Evolutionary conservation across 768 basidiomycete species (phyloP).

Genomic region (Phylloporus rhodoxanthus): DNA sequence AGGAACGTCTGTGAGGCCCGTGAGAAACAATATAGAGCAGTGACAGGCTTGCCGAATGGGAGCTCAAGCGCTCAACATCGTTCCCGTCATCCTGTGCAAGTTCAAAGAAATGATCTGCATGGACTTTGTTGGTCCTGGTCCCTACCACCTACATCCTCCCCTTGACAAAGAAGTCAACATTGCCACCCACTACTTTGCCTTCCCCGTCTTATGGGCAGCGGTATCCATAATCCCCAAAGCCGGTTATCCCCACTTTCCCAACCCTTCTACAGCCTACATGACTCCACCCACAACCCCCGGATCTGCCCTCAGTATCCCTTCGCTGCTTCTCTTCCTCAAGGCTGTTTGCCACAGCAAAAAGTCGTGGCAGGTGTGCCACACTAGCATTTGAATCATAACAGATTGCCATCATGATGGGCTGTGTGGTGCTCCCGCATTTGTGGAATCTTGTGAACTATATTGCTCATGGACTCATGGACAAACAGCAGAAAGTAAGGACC

Average conservation of each 20-base stretch:
- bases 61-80: background rate
- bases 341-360: conserved; percentile 98
- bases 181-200: background rate
- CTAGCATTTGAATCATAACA: conserved; percentile 99
- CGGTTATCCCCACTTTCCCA: background rate
- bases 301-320: conserved; percentile 95
- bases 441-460: conserved; percentile 96
- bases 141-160: background rate
- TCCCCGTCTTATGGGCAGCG: background rate
- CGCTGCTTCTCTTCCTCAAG: conserved; percentile 95
- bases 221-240: too few relatives aligned
- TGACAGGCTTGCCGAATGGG: too few relatives aligned
- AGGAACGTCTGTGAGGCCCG: too few relatives aligned
- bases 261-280: background rate
- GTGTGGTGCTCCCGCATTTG: conserved; percentile 93
- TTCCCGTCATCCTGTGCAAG: background rate
- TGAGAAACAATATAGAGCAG: too few relatives aligned
- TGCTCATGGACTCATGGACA: conserved; percentile 72
- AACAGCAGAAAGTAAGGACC: conserved; percentile 75
- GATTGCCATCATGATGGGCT: conserved; percentile 99
- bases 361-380: conserved; percentile 99
- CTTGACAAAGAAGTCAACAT: background rate
- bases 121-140: background rate
- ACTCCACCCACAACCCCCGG: too few relatives aligned
- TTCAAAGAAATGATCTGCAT: background rate